Percentiles rank a stretch among this genome's conserved stretches.
phyloP scores from a whole-genome alignment of 331 rosid species.

The Rosa hybrid region DNA sequence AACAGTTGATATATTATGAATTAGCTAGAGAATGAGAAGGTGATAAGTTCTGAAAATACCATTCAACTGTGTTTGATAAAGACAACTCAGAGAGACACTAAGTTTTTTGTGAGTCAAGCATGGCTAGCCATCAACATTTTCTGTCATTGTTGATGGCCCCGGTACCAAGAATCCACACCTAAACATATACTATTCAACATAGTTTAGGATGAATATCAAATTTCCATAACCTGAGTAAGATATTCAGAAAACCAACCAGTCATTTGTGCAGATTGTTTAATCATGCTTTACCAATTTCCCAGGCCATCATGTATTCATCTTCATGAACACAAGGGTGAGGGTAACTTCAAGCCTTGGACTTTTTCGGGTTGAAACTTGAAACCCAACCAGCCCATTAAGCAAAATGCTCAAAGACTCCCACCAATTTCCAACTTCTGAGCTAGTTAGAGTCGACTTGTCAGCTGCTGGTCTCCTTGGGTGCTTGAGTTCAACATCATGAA shows the following conservation, averaged over 20 bases:
- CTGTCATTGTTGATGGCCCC: background rate
- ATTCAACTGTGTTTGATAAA: conserved; percentile 25
- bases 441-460: no score
- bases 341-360: background rate
- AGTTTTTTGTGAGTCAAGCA: conserved; percentile 3
- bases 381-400: no score
- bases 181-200: background rate
- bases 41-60: background rate
- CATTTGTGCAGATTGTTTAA: background rate
- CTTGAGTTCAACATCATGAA: no score
- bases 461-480: no score
- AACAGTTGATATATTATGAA: no score
- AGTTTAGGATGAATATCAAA: background rate
- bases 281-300: background rate
- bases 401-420: no score
- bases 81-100: conserved; percentile 11
- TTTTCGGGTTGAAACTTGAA: background rate
- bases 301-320: background rate
- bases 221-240: background rate
- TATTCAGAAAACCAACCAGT: background rate
- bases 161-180: background rate
- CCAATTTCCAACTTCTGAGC: no score
- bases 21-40: conserved; percentile 1
- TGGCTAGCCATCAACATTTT: conserved; percentile 11
- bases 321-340: background rate